A percentile compares a stretch with the other conserved stretches of the same genome.
Evolutionary conservation across 352 stramenopile genomes (phyloP).

Genomic region (Phytopythium montanum): DNA sequence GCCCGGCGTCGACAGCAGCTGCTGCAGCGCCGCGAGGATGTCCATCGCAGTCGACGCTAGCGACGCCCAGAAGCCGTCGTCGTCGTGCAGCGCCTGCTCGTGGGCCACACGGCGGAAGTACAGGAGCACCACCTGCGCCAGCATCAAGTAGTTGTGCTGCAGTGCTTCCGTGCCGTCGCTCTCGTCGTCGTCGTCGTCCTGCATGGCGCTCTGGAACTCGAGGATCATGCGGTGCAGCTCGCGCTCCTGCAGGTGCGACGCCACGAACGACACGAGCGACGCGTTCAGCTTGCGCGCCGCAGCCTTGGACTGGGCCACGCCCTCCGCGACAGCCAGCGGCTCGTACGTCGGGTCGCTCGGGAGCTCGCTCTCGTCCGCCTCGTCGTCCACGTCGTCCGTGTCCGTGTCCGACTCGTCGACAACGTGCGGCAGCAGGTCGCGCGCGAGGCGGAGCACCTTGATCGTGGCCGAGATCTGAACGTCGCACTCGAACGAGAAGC

Average conservation of each 20-base stretch:
- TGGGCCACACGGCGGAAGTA: conserved; percentile 79
- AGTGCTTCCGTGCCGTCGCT: conserved; percentile 43
- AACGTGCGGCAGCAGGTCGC: conserved; percentile 60
- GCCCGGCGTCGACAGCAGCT: conserved; percentile 78
- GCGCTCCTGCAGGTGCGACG: conserved; percentile 54
- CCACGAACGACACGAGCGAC: conserved; percentile 65
- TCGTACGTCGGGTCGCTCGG: conserved; percentile 38
- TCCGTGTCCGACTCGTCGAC: conserved; percentile 70
- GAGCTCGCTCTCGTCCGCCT: conserved; percentile 46
- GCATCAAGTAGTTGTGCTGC: conserved; percentile 76
- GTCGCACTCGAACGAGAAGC: conserved; percentile 48
- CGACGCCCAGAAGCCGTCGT: conserved; percentile 52
- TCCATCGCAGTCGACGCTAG: conserved; percentile 63
- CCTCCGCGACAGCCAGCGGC: conserved; percentile 36
- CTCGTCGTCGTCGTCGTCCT: conserved; percentile 23
- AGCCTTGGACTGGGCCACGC: conserved; percentile 29
- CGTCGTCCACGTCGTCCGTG: conserved; percentile 68
- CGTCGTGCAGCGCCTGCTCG: conserved; percentile 58
- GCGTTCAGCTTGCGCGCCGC: conserved; percentile 55
- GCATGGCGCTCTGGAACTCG: conserved; percentile 21
- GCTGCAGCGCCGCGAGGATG: conserved; percentile 71
- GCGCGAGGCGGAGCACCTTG: conserved; percentile 53
- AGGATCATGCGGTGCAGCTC: conserved; percentile 77
- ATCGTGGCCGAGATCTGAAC: conserved; percentile 60
- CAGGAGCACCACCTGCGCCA: conserved; percentile 73